Conservation (phyloP, 768 basidiomycete genomes). For the Podaxis carcinomalis region DNA sequence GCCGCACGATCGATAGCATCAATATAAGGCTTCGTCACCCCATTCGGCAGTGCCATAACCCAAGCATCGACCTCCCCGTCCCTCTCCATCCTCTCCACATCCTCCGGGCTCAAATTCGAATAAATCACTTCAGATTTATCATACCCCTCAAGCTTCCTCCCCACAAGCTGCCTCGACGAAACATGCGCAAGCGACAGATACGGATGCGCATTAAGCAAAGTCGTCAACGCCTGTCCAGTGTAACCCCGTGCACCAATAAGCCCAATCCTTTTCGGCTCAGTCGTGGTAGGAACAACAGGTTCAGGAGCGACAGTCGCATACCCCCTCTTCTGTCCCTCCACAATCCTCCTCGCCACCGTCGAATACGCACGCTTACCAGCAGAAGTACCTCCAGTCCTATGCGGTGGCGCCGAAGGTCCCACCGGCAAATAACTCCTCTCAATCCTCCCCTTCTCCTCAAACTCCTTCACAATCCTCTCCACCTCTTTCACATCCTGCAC, state of each 20-base stretch:
- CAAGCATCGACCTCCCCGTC: conserved; percentile 92
- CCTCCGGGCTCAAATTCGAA: conserved; percentile 70
- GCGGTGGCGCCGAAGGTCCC: conserved; percentile 62
- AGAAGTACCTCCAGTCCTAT: conserved; percentile 31
- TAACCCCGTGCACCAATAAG: conserved; percentile 95
- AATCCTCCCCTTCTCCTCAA: conserved; percentile 78
- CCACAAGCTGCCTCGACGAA: conserved; percentile 92
- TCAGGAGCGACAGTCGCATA: conserved; percentile 65
- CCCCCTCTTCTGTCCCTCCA: conserved; percentile 55
- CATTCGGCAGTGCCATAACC: conserved; percentile 99
- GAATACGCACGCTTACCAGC: conserved; percentile 53
- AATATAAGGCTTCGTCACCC: conserved; percentile 93
- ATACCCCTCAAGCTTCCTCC: conserved; percentile 75
- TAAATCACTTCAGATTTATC: conserved; percentile 65
- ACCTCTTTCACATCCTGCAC: conserved; percentile 89
- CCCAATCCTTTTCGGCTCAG: conserved; percentile 82
- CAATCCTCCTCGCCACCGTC: conserved; percentile 41
- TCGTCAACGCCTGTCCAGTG: conserved; percentile 90
- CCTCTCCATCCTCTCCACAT: conserved; percentile 88
- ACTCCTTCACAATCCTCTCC: conserved; percentile 72
- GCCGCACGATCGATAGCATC: conserved; percentile 86
- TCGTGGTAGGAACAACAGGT: conserved; percentile 30
- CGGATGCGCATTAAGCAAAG: conserved; percentile 85
- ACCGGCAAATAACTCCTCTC: conserved; percentile 90
- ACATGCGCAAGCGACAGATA: conserved; percentile 89